Evolutionary conservation across 129 eudicot genomes (phyloP).

Genomic region (Sambucus nigra): DNA sequence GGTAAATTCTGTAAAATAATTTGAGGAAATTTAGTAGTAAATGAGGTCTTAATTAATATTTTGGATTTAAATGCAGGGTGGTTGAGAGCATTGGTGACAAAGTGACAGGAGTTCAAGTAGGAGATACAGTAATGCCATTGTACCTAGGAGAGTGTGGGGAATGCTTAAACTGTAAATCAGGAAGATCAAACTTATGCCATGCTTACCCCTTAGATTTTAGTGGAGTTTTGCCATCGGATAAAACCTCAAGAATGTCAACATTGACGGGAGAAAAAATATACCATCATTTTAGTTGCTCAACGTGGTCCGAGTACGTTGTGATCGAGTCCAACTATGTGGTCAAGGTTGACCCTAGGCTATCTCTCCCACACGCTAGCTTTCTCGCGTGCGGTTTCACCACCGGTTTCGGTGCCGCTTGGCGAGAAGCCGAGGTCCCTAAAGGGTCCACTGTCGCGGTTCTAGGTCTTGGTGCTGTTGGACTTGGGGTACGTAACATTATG

Average conservation of each 20-base stretch:
- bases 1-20: no score
- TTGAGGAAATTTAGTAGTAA: no score
- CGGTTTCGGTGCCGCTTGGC: constrained; percentile 46
- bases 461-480: constrained; percentile 68
- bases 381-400: constrained; percentile 59
- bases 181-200: constrained; percentile 37
- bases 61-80: constrained; percentile 22
- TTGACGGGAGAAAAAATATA: constrained; percentile 27
- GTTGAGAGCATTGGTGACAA: constrained; percentile 46
- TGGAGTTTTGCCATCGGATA: constrained; percentile 40
- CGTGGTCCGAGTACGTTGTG: constrained; percentile 54
- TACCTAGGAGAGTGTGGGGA: constrained; percentile 46
- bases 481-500: constrained; percentile 47
- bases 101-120: constrained; percentile 25
- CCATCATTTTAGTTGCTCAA: constrained; percentile 37
- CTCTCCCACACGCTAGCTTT: constrained; percentile 42
- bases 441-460: constrained; percentile 51
- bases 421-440: constrained; percentile 21
- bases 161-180: constrained; percentile 41
- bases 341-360: constrained; percentile 33
- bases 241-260: constrained; percentile 45
- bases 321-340: constrained; percentile 29
- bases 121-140: constrained; percentile 53
- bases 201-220: constrained; percentile 16
- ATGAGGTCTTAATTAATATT: no score